A percentile compares a stretch with the other conserved stretches of the same genome.
Conservation (phyloP, 441 rosid species). For the Pelargonium fulgidum region DNA sequence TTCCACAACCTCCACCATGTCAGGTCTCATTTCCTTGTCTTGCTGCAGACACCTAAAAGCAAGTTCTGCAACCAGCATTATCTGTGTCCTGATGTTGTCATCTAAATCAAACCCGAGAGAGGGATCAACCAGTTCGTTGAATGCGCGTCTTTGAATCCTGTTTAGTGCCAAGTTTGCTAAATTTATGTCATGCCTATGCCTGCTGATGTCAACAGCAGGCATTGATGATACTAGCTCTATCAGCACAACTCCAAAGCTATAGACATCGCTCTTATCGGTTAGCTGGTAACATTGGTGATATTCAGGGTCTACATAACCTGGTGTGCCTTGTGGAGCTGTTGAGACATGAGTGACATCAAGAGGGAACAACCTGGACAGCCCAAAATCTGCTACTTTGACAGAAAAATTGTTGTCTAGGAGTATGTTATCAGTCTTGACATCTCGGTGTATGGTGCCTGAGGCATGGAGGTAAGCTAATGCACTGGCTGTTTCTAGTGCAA, state of each 20-base stretch:
- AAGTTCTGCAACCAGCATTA: conserved; percentile 50
- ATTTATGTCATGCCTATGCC: conserved; percentile 53
- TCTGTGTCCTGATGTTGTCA: conserved; percentile 39
- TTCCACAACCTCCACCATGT: conserved; percentile 51
- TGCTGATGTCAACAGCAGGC: conserved; percentile 67
- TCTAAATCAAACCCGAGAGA: conserved; percentile 39
- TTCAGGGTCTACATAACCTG: conserved; percentile 76
- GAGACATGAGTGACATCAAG: conserved; percentile 55
- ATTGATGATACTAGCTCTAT: conserved; percentile 62
- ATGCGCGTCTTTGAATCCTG: conserved; percentile 43
- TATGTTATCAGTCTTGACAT: conserved; percentile 65
- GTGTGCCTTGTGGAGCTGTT: conserved; percentile 78
- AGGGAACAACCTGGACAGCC: conserved; percentile 54
- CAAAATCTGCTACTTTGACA: conserved; percentile 73
- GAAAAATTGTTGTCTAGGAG: conserved; percentile 48
- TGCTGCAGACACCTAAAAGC: conserved; percentile 68
- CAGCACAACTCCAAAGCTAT: conserved; percentile 76
- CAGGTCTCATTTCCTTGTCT: conserved; percentile 56
- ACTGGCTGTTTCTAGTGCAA: conserved; percentile 65
- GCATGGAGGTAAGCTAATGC: conserved; percentile 72
- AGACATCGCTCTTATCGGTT: conserved; percentile 66
- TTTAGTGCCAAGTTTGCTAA: conserved; percentile 55
- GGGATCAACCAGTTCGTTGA: conserved; percentile 53
- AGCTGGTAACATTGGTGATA: conserved; percentile 61
- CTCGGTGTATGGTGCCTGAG: conserved; percentile 58